Evolutionary conservation across 139 green algal species (phyloP).

Genomic region (Chlamydomonas incerta): DNA sequence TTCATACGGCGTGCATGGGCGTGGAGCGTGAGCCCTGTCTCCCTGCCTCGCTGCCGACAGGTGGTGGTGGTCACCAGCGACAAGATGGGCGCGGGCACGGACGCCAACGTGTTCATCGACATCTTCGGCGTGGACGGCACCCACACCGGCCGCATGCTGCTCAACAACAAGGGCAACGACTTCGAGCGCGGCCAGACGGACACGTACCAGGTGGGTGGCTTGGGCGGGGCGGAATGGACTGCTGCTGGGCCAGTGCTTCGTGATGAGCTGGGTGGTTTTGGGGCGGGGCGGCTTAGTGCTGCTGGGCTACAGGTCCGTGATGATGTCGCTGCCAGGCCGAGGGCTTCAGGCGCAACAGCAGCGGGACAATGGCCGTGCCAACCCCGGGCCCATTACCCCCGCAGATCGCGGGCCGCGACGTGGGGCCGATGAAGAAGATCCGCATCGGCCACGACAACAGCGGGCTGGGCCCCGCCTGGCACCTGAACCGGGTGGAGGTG

Average conservation of each 20-base stretch:
- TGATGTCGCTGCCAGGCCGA: no score
- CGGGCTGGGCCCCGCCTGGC: conserved; percentile 54
- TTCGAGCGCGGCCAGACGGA: conserved; percentile 57
- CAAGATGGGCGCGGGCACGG: conserved; percentile 59
- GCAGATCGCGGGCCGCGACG: conserved; percentile 43
- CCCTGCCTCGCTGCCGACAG: no score
- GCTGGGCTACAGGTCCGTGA: background rate
- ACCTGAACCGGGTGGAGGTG: conserved; percentile 68
- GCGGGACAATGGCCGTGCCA: no score
- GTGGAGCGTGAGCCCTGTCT: no score
- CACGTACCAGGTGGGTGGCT: conserved; percentile 42
- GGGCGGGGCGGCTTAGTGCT: no score
- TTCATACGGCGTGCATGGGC: no score
- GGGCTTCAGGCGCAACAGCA: background rate
- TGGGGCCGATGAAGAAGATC: conserved; percentile 55
- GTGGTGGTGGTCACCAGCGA: conserved; percentile 62
- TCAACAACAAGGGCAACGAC: conserved; percentile 58
- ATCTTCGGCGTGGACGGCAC: conserved; percentile 48
- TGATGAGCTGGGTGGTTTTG: no score
- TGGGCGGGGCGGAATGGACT: background rate
- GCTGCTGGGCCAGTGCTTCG: no score
- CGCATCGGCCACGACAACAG: conserved; percentile 62
- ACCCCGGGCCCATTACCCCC: no score
- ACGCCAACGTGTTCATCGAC: conserved; percentile 66
- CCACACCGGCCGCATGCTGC: conserved; percentile 45